phyloP scores from a whole-genome alignment of 495 filamentous ascomycete genomes.

The Aspergillus bertholletiae region DNA sequence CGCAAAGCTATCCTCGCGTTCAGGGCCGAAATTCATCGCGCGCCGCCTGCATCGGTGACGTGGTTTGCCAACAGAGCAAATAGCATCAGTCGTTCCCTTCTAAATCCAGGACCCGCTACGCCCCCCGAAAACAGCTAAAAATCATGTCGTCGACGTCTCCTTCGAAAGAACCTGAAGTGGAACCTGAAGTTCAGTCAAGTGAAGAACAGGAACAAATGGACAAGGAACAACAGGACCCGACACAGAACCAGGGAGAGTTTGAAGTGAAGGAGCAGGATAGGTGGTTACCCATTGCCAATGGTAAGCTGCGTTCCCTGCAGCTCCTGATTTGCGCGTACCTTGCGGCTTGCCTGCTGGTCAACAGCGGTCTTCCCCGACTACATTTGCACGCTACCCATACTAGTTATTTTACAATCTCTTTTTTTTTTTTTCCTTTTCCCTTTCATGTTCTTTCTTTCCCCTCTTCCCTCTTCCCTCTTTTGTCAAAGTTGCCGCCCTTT shows the following conservation, averaged over 20 bases:
- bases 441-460: constrained; percentile 2
- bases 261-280: constrained; percentile 99
- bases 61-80: constrained; percentile 47
- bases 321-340: constrained; percentile 58
- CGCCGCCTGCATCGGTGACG: constrained; percentile 41
- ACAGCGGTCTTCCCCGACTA: constrained; percentile 41
- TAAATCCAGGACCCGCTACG: constrained; percentile 24
- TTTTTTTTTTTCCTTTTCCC: constrained; percentile 2
- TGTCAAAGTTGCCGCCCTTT: neutral
- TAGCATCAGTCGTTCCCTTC: constrained; percentile 30
- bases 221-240: constrained; percentile 62
- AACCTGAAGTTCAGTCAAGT: constrained; percentile 88
- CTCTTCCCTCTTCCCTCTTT: neutral
- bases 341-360: constrained; percentile 46
- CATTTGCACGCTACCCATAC: constrained; percentile 12
- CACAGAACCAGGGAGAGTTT: constrained; percentile 74
- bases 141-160: constrained; percentile 96
- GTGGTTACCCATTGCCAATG: constrained; percentile 99
- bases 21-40: constrained; percentile 25
- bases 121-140: constrained; percentile 43
- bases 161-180: constrained; percentile 78
- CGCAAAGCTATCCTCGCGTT: constrained; percentile 25
- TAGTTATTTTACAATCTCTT: constrained; percentile 16
- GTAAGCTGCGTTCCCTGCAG: constrained; percentile 69
- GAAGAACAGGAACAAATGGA: constrained; percentile 78